Evolutionary conservation across 352 stramenopile species (phyloP), one percentile per base, ranked within the genome.

Genomic region (Phytophthora sansomeana): DNA sequence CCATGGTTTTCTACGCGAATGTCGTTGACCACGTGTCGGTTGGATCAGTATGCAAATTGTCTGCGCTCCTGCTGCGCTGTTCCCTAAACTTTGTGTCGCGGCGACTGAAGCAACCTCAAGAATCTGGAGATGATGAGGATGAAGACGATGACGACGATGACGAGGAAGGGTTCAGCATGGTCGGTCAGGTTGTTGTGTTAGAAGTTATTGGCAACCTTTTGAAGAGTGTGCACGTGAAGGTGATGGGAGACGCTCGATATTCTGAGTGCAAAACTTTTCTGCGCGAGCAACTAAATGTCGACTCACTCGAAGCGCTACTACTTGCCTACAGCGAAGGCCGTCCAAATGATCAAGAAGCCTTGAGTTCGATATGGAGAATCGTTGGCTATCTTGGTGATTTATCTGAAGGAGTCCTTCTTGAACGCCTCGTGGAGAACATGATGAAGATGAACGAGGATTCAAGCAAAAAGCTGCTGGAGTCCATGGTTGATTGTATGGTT

Each of bases 1-100:
- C 86, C 5, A 83, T 94, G 70, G 83, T 94, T 6, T 96, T 96
- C 52, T 96, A 95, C 56, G 76, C 81, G 0, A 87, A 87, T 49
- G 86, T 94, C 9, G 78, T 81, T 14, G 79, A 94, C 11, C 81
- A 92, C 35, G 76, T 83, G 3, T 95, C 88, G 0, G 84, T 92
- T 10, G 87, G 86, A 8, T 93, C 86, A 4, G 82, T 96, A 9
- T 96, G 88, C 66, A 96, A 96, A 43, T 57, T 96, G 7, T 72
- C 81, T 5, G 88, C 86, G 1, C 69, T 96, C 4, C 58, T 96
- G 29, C 78, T 92, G 51, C 85, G 83, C 3, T 93, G 86, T 53
- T 90, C 83, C 3, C 56, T 92, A 19, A 93, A 92, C 67, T 92
- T 93, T 53, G 81, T 93, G 8, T 91, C 81, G 8, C 81, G 78